A percentile compares a stretch with the other conserved stretches of the same genome.
Conservation (phyloP, 2,329 filamentous ascomycete genomes). For the Alternaria gaisen region DNA sequence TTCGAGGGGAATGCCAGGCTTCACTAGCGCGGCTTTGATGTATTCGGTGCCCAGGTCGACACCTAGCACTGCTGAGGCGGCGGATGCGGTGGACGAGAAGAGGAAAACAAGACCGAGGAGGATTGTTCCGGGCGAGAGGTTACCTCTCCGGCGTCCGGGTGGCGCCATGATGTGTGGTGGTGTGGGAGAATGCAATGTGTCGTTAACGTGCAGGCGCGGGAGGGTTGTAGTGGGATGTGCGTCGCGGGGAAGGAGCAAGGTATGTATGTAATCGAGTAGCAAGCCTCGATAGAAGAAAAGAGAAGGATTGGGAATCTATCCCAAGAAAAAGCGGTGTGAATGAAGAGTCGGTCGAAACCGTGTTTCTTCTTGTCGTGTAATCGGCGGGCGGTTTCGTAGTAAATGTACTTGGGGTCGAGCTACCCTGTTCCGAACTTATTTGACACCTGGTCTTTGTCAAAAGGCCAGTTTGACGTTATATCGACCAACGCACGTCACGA, state of each 20-base stretch:
- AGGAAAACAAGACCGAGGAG: slow-evolving; percentile 64
- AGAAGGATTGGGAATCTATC: slow-evolving; percentile 40
- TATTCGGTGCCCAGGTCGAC: slow-evolving; percentile 96
- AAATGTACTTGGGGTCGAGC: slow-evolving; percentile 28
- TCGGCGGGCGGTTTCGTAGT: slow-evolving; percentile 27
- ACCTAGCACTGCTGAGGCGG: slow-evolving; percentile 81
- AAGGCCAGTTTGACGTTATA: slow-evolving; percentile 44
- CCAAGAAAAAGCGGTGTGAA: slow-evolving; percentile 23
- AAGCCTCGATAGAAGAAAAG: slow-evolving; percentile 21
- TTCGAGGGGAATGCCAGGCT: slow-evolving; percentile 95
- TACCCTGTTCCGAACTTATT: slow-evolving; percentile 31
- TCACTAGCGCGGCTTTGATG: slow-evolving; percentile 94
- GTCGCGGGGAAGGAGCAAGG: slow-evolving; percentile 26
- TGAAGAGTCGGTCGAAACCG: slow-evolving; percentile 20
- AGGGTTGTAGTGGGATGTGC: slow-evolving; percentile 35
- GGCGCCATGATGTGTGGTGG: slow-evolving; percentile 55
- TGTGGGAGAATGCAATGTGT: slow-evolving; percentile 20
- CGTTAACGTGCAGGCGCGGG: slow-evolving; percentile 9
- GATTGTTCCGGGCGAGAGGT: slow-evolving; percentile 55
- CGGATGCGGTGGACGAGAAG: slow-evolving; percentile 65
- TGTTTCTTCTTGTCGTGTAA: slow-evolving; percentile 29
- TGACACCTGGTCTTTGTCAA: slow-evolving; percentile 44
- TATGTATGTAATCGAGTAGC: slow-evolving; percentile 13
- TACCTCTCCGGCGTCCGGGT: slow-evolving; percentile 55
- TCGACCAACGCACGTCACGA: slow-evolving; percentile 25